Evolutionary conservation across 306 rosid genomes (phyloP).

Genomic region (Prunus persica): Prunus_persica_NCBIv2 NC_034015.1:7223501-7224000

Average conservation of each 20-base stretch:
- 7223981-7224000: background rate
- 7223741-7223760: conserved; percentile 44
- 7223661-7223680: background rate
- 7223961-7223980: background rate
- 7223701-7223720: conserved; percentile 17
- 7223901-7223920: conserved; percentile 10
- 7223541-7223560: background rate
- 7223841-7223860: background rate
- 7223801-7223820: conserved; percentile 8
- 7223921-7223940: background rate
- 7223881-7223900: background rate
- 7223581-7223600: conserved; percentile 15
- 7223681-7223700: conserved; percentile 20
- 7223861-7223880: background rate
- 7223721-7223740: conserved; percentile 22
- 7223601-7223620: background rate
- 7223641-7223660: background rate
- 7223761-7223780: conserved; percentile 43
- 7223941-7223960: background rate
- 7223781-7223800: conserved; percentile 19
- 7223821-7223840: background rate
- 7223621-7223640: background rate
- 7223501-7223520: conserved; percentile 78
- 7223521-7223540: conserved; percentile 8
- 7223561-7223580: conserved; percentile 24